A percentile compares a stretch with the other conserved stretches of the same genome.
phyloP scores from a whole-genome alignment of 176 grass and related monocot species.

The Metroxylon sagu region DNA sequence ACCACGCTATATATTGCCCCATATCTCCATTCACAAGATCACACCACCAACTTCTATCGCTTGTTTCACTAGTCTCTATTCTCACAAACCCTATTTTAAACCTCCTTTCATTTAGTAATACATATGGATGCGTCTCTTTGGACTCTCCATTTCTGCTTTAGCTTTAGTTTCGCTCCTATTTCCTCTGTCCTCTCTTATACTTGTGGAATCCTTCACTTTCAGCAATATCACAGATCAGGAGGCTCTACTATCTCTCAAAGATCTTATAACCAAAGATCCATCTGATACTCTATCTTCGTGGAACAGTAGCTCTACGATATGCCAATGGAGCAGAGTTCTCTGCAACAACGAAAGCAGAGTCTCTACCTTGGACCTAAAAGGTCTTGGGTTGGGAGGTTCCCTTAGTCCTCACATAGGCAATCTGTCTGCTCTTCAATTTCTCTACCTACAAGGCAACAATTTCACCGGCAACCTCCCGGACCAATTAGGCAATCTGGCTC shows the following conservation, averaged over 20 bases:
- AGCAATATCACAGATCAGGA: background rate
- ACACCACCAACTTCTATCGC: too few relatives aligned
- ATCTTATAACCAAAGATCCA: slow-evolving; percentile 14
- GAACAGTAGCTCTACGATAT: slow-evolving; percentile 6
- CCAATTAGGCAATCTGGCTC: too few relatives aligned
- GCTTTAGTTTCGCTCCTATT: too few relatives aligned
- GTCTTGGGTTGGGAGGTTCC: slow-evolving; percentile 13
- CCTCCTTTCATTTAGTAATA: too few relatives aligned
- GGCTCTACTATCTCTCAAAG: slow-evolving; percentile 18
- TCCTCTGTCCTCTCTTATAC: too few relatives aligned
- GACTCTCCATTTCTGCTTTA: too few relatives aligned
- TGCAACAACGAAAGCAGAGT: background rate
- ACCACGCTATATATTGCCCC: too few relatives aligned
- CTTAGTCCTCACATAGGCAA: slow-evolving; percentile 15
- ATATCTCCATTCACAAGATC: too few relatives aligned
- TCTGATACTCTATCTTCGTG: slow-evolving; percentile 10
- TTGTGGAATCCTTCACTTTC: background rate
- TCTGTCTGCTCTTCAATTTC: background rate
- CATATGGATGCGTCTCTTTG: background rate
- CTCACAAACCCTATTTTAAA: too few relatives aligned
- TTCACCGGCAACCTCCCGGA: background rate
- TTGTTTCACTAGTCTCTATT: too few relatives aligned
- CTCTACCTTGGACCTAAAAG: background rate
- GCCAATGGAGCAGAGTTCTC: slow-evolving; percentile 11
- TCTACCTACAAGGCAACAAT: background rate